Evolutionary conservation across 2,329 filamentous ascomycete genomes (phyloP), one percentile per base, ranked within the genome.

Genomic region (Arthroderma sp.): DNA sequence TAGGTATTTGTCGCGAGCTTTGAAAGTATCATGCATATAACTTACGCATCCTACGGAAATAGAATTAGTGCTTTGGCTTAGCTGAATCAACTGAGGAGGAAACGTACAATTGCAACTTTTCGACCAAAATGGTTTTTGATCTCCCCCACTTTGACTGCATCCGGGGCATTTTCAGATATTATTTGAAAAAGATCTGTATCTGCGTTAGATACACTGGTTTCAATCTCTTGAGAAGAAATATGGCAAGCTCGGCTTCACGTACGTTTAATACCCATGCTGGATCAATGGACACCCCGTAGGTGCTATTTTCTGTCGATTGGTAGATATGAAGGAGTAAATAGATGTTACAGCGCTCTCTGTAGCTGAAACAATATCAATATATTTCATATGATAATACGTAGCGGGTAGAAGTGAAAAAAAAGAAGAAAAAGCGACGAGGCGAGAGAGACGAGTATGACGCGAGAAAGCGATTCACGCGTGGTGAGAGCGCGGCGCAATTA

Each of bases 81-180:
- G 3, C 15, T 22, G 3, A 22, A 22, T 6, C 31, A 10, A 11
- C 34, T 9, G 29, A 44, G 11, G 9, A n/a, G 29, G 7, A 29
- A 36, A 32, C 85, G 61, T 72, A 94, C 88, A 66, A 95, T 95
- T 43, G 89, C 89, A 50, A 98, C 89, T 69, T 98, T 98, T 63
- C 91, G 85, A 52, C 91, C 91, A 62, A 98, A 98, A 54, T 98
- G 91, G 56, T 89, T 89, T 70, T 98, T 98, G 73, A 98, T 98
- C 61, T 98, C 91, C 49, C 91, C 86, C 60, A 87, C 83, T 67
- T 95, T 96, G 73, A 95, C 78, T 31, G 91, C 83, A 68, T 88
- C 85, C n/a, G 91, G 91, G 53, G 87, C 85, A 69, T 96, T 83
- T 61, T 95, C 88, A 58, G 84, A 83, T 66, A 91, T 86, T 63